phyloP scores from a whole-genome alignment of 179 eudicot species.

The Nepenthes alata region DNA sequence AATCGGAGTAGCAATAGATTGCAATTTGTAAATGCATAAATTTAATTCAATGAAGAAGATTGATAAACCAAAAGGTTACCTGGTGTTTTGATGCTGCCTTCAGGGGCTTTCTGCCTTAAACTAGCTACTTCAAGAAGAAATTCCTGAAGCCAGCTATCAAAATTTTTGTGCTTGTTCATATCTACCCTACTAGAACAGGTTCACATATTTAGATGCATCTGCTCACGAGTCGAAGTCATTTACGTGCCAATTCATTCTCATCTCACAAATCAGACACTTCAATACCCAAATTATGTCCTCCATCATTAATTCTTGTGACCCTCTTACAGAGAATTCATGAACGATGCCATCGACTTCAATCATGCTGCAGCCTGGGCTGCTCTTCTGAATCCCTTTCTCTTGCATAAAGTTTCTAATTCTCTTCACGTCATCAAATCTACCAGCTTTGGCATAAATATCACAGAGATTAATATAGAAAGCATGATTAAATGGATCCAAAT shows the following conservation, averaged over 20 bases:
- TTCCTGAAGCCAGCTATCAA: no score
- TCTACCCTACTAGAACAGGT: no score
- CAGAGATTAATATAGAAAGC: conserved; percentile 43
- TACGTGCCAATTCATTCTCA: conserved; percentile 10
- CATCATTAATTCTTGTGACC: conserved; percentile 27
- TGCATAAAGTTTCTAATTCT: conserved; percentile 32
- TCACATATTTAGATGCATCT: no score
- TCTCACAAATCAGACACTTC: conserved; percentile 18
- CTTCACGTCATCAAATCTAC: conserved; percentile 34
- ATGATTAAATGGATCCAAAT: conserved; percentile 36
- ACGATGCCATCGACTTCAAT: conserved; percentile 40
- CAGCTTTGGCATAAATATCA: conserved; percentile 43
- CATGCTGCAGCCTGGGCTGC: conserved; percentile 36
- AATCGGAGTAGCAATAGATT: no score
- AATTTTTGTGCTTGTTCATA: no score
- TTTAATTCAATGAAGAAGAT: no score
- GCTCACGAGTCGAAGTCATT: no score
- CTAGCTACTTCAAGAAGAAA: no score
- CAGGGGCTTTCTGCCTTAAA: no score
- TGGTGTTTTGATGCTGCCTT: no score
- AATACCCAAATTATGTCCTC: conserved; percentile 22
- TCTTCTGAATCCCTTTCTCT: conserved; percentile 31
- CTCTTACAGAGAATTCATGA: conserved; percentile 41
- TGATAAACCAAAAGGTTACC: no score
- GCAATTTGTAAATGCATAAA: no score